Evolutionary conservation across 768 basidiomycete species (phyloP).

Genomic region (Tricholoma hemisulphureum): DNA sequence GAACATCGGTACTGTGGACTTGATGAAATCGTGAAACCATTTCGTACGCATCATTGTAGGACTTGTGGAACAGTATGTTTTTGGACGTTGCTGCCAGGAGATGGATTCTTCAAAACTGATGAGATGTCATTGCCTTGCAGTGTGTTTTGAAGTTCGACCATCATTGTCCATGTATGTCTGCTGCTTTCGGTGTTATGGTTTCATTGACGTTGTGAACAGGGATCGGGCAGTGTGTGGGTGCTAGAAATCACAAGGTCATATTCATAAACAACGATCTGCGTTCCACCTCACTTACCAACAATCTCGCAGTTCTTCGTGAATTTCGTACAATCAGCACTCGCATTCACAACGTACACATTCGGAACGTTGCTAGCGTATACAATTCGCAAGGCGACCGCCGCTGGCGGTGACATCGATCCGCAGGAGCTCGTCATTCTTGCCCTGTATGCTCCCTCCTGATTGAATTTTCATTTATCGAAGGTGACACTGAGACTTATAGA

Average conservation of each 20-base stretch:
- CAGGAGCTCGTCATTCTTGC: constrained; percentile 73
- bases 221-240: constrained; percentile 95
- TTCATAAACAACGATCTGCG: background rate
- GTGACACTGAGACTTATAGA: constrained; percentile 35
- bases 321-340: constrained; percentile 62
- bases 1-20: constrained; percentile 64
- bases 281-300: background rate
- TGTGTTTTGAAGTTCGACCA: constrained; percentile 85
- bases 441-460: constrained; percentile 51
- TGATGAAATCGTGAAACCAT: constrained; percentile 70
- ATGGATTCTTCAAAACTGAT: background rate
- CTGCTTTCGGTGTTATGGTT: constrained; percentile 1
- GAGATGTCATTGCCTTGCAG: constrained; percentile 32
- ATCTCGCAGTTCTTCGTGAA: constrained; percentile 73
- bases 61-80: constrained; percentile 73
- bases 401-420: constrained; percentile 46
- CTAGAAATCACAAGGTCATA: constrained; percentile 80
- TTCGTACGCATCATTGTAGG: constrained; percentile 77
- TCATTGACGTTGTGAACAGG: constrained; percentile 40
- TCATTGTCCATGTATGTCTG: constrained; percentile 78
- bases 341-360: constrained; percentile 65
- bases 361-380: constrained; percentile 56
- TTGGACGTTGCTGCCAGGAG: background rate
- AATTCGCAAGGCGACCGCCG: constrained; percentile 30
- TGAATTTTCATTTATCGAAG: background rate